Percentiles rank a stretch among this genome's conserved stretches.
These are phyloP conservation scores for Urtica urens DNA, from an alignment of 306 rosid species.

Conservation along the genomic window DNA sequence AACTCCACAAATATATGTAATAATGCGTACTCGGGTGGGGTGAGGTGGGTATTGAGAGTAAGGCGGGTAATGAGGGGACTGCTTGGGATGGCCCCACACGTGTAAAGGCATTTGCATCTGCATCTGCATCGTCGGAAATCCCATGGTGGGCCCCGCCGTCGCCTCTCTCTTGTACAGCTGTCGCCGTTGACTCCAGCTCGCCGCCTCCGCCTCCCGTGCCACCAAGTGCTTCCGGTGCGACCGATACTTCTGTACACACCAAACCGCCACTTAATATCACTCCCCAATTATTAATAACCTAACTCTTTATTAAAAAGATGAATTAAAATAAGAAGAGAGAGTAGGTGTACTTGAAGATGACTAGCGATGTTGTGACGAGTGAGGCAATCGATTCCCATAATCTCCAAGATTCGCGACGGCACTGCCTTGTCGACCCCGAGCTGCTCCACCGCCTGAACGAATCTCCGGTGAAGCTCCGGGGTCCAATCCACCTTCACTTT, in stretches of 20 bases:
- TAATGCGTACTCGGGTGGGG: slow-evolving; percentile 38
- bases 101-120: slow-evolving; percentile 55
- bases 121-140: slow-evolving; percentile 47
- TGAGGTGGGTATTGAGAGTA: slow-evolving; percentile 26
- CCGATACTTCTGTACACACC: slow-evolving; percentile 59
- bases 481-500: slow-evolving; percentile 99
- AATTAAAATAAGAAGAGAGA: neutral
- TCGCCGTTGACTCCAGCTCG: slow-evolving; percentile 72
- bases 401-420: slow-evolving; percentile 89
- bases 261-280: neutral
- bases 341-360: slow-evolving; percentile 64
- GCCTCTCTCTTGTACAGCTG: slow-evolving; percentile 30
- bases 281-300: too few species aligned
- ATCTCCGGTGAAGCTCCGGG: slow-evolving; percentile 74
- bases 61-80: slow-evolving; percentile 44
- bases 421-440: slow-evolving; percentile 94
- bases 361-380: slow-evolving; percentile 98
- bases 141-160: slow-evolving; percentile 50
- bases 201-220: slow-evolving; percentile 95
- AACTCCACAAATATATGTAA: too few species aligned
- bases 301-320: too few species aligned
- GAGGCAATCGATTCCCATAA: slow-evolving; percentile 88
- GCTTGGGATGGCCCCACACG: slow-evolving; percentile 93
- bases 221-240: slow-evolving; percentile 83
- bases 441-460: slow-evolving; percentile 96